phyloP scores from a whole-genome alignment of 1,284 basidiomycete species.

The Puccinia coronata region DNA sequence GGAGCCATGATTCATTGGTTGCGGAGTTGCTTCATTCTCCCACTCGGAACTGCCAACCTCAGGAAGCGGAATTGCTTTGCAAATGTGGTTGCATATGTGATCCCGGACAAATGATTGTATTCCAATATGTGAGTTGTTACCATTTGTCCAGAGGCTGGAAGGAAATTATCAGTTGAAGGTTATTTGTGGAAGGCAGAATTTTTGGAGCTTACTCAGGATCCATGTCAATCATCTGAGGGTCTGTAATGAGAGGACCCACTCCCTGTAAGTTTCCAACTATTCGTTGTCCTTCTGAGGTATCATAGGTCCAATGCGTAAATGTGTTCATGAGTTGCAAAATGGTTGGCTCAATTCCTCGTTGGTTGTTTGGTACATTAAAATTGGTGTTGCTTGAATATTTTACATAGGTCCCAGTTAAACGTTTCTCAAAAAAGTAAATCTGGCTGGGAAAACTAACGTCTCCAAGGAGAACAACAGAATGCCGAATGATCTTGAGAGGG shows the following conservation, averaged over 20 bases:
- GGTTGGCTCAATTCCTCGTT: neutral
- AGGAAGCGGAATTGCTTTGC: too few relatives aligned
- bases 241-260: neutral
- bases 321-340: neutral
- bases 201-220: neutral
- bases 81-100: too few relatives aligned
- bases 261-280: neutral
- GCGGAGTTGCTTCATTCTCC: too few relatives aligned
- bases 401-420: neutral
- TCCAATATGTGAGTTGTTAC: neutral
- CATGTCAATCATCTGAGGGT: neutral
- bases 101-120: too few relatives aligned
- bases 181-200: neutral
- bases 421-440: neutral
- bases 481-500: neutral
- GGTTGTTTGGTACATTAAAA: neutral
- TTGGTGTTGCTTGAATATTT: conserved; percentile 21
- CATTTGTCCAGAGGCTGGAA: neutral
- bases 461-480: conserved; percentile 13
- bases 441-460: neutral
- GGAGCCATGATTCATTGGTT: too few relatives aligned
- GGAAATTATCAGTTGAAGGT: too few relatives aligned
- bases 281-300: neutral
- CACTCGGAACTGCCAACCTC: too few relatives aligned
- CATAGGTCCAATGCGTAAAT: neutral